Base-by-base conservation (phyloP, 2,329 filamentous ascomycete genomes). In the Aspergillus texensis region DNA sequence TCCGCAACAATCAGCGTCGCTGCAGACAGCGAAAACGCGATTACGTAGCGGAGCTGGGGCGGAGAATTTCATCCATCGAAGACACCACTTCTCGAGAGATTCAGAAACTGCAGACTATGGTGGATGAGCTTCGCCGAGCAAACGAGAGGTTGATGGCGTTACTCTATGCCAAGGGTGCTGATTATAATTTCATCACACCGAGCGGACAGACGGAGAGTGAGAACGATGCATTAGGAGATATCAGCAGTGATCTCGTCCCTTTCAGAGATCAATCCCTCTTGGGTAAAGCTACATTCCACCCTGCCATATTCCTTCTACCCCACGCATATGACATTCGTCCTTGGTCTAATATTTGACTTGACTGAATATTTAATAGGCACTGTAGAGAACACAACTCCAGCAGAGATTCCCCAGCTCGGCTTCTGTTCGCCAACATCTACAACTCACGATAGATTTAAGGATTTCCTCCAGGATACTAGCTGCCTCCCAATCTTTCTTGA, bases 1-100 rank as follows among this genome's bases (percentile, higher is more conserved):
- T 83, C 19, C 81, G 82, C n/a, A 79, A 85, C 53, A 85, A 85
- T 65, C 82, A 85, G 68, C 80, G 83, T 45, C 79, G 82, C 28
- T 83, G 85, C 67, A 80, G 83, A 5, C 81, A 81, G 10, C 74
- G 80, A 34, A 76, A 78, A 48, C 80, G 78, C 54, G 74, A 76
- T 43, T 75, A 78, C 43, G 77, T 84, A 30, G 68, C 75, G 1
- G 73, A 75, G 0, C 71, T 83, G 1, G 80, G 83, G 67, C 60
- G 69, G 21, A 61, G 30, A 24, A 36, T 64, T 41, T 36, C 54
- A 19, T 52, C 41, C 16, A 28, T 39, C 11, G 58, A 64, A 30
- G 26, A n/a, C n/a, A 61, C 26, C 19, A 53, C 45, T 19, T 53
- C 50, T 6, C 59, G 39, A 30, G 55, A 57, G 48, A 46, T 62